These are phyloP conservation scores for Paramecium octaurelia DNA, from an alignment of 73 alveolate species.

Conservation along the genomic window DNA sequence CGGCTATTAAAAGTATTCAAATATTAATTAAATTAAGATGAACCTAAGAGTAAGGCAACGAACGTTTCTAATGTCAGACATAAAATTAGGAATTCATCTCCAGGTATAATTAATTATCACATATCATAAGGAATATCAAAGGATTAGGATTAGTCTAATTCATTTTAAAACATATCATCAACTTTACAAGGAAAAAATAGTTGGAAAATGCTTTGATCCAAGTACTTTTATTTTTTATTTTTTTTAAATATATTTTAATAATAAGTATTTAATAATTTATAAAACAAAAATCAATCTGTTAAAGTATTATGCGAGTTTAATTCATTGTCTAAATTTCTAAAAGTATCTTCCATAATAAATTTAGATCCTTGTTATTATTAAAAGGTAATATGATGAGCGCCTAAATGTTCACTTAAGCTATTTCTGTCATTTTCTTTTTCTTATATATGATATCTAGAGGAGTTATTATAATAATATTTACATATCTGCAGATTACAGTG, in stretches of 20 bases:
- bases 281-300: background rate
- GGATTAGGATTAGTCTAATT: constrained; percentile 25
- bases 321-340: constrained; percentile 34
- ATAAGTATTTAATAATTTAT: background rate
- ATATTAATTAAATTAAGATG: background rate
- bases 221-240: background rate
- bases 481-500: background rate
- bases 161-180: background rate
- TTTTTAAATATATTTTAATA: background rate
- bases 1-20: background rate
- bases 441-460: background rate
- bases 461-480: background rate
- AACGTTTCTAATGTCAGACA: background rate
- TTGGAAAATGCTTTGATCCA: constrained; percentile 36
- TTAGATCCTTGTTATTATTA: background rate
- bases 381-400: background rate
- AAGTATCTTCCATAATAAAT: constrained; percentile 18
- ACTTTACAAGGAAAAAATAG: background rate
- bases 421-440: background rate
- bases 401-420: background rate
- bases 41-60: background rate
- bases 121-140: background rate
- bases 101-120: background rate
- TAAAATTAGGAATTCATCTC: constrained; percentile 38
- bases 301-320: background rate